A percentile compares a stretch with the other conserved stretches of the same genome.
These are phyloP conservation scores for Drechslerella coelobrocha DNA, from an alignment of 2,329 filamentous ascomycete genomes.

Conservation along the genomic window DNA sequence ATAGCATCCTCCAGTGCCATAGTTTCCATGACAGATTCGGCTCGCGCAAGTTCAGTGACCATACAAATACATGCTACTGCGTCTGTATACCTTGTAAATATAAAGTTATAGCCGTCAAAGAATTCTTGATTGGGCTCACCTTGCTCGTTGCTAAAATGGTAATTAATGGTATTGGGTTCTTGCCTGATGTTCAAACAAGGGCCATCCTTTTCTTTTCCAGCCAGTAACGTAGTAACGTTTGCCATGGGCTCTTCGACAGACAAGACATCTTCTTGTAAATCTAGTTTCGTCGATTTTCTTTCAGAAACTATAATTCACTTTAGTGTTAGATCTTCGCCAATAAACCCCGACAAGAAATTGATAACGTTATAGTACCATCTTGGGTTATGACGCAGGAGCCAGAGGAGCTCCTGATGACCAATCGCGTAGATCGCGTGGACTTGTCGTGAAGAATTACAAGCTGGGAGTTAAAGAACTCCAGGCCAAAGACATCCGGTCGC, in stretches of 20 bases:
- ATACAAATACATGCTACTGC: conserved; percentile 46
- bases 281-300: conserved; percentile 31
- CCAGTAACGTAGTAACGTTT: conserved; percentile 23
- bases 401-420: conserved; percentile 25
- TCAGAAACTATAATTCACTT: conserved; percentile 25
- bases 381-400: conserved; percentile 40
- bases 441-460: conserved; percentile 42
- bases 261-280: conserved; percentile 30
- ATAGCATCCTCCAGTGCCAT: conserved; percentile 42
- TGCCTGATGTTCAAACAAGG: conserved; percentile 38
- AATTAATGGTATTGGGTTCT: conserved; percentile 43
- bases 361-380: conserved; percentile 22
- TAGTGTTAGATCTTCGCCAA: not conserved
- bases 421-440: conserved; percentile 31
- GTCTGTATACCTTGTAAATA: conserved; percentile 5
- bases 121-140: conserved; percentile 4
- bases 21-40: conserved; percentile 39
- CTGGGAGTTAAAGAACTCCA: conserved; percentile 37
- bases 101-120: not conserved
- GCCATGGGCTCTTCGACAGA: conserved; percentile 45
- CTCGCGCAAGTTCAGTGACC: conserved; percentile 37
- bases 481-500: conserved; percentile 35
- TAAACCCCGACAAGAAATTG: not conserved
- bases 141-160: conserved; percentile 40
- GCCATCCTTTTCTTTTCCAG: conserved; percentile 36